Evolutionary conservation across 129 eudicot species (phyloP).

Genomic region (Scalesia atractyloides): DNA sequence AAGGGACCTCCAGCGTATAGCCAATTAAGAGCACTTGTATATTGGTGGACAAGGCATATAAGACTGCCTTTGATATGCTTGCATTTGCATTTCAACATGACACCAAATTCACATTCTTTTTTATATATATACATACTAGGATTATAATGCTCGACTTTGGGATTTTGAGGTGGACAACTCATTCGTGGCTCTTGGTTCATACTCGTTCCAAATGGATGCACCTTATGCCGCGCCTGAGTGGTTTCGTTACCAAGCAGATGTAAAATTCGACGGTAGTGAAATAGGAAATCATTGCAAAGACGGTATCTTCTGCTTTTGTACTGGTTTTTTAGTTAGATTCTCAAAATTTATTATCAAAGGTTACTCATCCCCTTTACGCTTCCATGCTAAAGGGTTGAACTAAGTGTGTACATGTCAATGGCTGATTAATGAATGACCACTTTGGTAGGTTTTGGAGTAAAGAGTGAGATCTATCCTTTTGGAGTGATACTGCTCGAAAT

Average conservation of each 20-base stretch:
- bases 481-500: slow-evolving; percentile 44
- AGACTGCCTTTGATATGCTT: neutral
- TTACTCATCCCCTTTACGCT: too few relatives aligned
- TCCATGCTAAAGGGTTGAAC: too few relatives aligned
- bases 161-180: slow-evolving; percentile 21
- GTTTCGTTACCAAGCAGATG: slow-evolving; percentile 28
- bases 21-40: slow-evolving; percentile 28
- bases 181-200: neutral
- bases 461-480: slow-evolving; percentile 43
- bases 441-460: slow-evolving; percentile 22
- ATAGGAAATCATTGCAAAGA: neutral
- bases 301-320: slow-evolving; percentile 23
- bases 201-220: slow-evolving; percentile 3
- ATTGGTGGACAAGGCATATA: slow-evolving; percentile 25
- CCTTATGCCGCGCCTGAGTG: slow-evolving; percentile 34
- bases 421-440: neutral
- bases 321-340: too few relatives aligned
- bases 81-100: neutral
- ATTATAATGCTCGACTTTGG: slow-evolving; percentile 27
- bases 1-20: slow-evolving; percentile 6
- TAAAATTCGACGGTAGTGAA: neutral
- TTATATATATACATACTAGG: slow-evolving; percentile 13
- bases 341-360: neutral
- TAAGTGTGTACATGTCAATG: neutral
- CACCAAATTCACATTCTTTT: neutral